Conservation (phyloP, 2,329 filamentous ascomycete genomes). For the Aspergillus transmontanensis region DNA sequence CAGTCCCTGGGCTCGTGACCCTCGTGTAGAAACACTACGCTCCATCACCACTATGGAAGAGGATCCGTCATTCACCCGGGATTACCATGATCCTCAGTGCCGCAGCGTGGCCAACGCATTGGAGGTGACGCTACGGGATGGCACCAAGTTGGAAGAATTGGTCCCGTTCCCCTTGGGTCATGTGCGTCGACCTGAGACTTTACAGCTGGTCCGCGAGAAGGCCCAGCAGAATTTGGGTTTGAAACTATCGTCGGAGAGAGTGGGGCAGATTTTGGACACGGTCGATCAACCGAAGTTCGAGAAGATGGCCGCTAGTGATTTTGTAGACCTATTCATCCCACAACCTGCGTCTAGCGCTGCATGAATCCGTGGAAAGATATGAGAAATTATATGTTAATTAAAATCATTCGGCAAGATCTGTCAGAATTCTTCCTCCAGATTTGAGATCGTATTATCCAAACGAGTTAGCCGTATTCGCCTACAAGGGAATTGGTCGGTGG, state of each 20-base stretch:
- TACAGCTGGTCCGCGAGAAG: neutral
- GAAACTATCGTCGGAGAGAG: neutral
- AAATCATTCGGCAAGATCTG: accelerated
- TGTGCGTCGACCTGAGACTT: constrained; percentile 10
- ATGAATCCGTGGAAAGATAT: neutral
- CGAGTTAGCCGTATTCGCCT: too few relatives aligned
- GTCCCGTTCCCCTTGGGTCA: constrained; percentile 41
- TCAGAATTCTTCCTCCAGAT: neutral
- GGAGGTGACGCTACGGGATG: constrained; percentile 28
- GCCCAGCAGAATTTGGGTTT: neutral
- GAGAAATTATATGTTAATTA: neutral
- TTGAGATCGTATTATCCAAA: too few relatives aligned
- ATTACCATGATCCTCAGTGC: constrained; percentile 32
- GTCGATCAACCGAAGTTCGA: neutral
- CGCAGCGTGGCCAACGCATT: constrained; percentile 32
- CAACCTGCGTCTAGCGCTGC: neutral
- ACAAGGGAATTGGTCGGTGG: too few relatives aligned
- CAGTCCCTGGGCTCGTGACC: constrained; percentile 26
- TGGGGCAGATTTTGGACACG: neutral
- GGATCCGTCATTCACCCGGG: constrained; percentile 31
- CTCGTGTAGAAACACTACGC: constrained; percentile 26
- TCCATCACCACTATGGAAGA: constrained; percentile 26
- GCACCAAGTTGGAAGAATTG: constrained; percentile 29
- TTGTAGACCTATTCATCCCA: neutral
- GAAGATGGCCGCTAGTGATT: neutral